Evolutionary conservation across 345 rosid genomes (phyloP), one percentile per base, ranked within the genome.

Genomic region (Camelina hispida): DNA sequence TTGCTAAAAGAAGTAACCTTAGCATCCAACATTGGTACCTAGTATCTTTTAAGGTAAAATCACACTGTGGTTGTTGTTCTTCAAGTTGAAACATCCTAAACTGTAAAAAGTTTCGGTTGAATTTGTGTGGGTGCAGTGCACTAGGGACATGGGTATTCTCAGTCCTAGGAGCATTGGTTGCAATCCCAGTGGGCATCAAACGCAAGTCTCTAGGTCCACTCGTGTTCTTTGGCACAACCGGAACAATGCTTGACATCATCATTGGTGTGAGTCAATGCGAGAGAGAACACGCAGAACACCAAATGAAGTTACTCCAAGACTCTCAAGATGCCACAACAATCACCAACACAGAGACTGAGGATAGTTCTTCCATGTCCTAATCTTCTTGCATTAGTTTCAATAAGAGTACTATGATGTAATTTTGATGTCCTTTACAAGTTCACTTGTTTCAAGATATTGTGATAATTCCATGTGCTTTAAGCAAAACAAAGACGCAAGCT

Each of bases 111-210:
- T 42, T 63, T 40, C 1, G 13, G 4, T 22, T 23, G 16, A 15
- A 43, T 22, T 25, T 25, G 28, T 74, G 17, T 7, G 28, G 57
- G 47, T 53, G 55, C 83, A 92, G 97, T 71, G 97, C 98, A 64
- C 62, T 92, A 82, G 98, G 98, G 11, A 91, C 98, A 18, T 90
- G 97, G 97, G 88, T 94, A 43, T 94, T 94, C 83, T 90, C 98
- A 5, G 92, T 87, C 1, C 83, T 82, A 0, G 97, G 97, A 7
- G 96, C 96, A 73, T 82, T 94, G 83, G 67, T 90, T 6, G 98
- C 97, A 2, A 94, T 92, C 77, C 98, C 97, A 1, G 89, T 90
- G 15, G 98, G 98, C 15, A 94, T 94, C 44, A 94, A 86, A 73
- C 85, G 92, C 50, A 94, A 92, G 80, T 94, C 97, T 43, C 73